Base-by-base conservation (phyloP, 2,329 filamentous ascomycete species). In the Xylogone sp. region DNA sequence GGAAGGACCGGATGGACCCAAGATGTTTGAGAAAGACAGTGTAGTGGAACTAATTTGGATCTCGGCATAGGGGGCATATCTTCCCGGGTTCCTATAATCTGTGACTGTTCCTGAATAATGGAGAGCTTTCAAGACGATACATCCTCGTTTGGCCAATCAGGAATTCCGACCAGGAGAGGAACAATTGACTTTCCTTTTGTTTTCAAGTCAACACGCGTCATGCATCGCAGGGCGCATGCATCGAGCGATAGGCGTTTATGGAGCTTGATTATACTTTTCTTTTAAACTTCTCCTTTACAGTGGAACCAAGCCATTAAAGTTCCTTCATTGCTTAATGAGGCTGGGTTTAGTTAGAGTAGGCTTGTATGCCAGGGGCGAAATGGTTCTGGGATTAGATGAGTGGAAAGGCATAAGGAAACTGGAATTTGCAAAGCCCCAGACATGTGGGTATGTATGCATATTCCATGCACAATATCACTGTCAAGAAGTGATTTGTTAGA, bases 31-130 rank as follows among this genome's bases (percentile, higher is more conserved):
- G 48, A 69, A 74, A 18, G 79, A 83, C 59, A 79, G 79, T 2
- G 62, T 82, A 27, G 70, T 83, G 43, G 79, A 83, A 68, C 68
- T 83, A 52, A 72, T 82, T 48, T 83, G 79, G 79, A 68, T 81
- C 42, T 73, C 77, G 18, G 34, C 34, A 39, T 39, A 18, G n/a
- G 34, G 34, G 13, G 12, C 4, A 39, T 39, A 13, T 39, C 34
- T 18, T 18, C 13, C 6, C 5, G 12, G n/a, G 10, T 9, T 7
- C 5, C 34, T 18, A 7, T 39, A 4, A 13, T 39, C 34, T 18
- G 34, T 27, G 10, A 6, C 24, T 10, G 5, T 27, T 27, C 24
- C 24, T 6, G 5, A 10, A 27, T 10, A 27, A n/a, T n/a, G n/a
- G n/a, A n/a, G n/a, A n/a, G n/a, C n/a, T n/a, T n/a, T n/a, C n/a